Evolutionary conservation across 441 rosid species (phyloP).

Genomic region (Croton laevigatus): DNA sequence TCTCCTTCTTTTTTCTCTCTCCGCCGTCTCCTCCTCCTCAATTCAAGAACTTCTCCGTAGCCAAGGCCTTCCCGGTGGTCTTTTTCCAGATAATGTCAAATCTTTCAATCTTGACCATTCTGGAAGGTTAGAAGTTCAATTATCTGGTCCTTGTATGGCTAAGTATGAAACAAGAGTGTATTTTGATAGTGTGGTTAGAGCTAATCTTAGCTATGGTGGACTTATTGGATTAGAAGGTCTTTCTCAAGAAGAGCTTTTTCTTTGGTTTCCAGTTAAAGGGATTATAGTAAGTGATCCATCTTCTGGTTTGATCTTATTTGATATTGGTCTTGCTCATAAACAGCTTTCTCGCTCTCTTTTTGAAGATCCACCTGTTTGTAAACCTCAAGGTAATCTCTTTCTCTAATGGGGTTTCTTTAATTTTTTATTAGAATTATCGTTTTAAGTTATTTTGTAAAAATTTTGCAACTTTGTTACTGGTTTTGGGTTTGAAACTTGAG

Average conservation of each 20-base stretch:
- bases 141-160: slow-evolving; percentile 74
- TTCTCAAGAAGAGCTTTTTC: slow-evolving; percentile 77
- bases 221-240: slow-evolving; percentile 83
- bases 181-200: slow-evolving; percentile 72
- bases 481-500: too few species aligned
- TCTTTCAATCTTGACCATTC: slow-evolving; percentile 47
- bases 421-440: background rate
- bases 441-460: too few species aligned
- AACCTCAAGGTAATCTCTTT: slow-evolving; percentile 41
- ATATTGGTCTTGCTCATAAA: slow-evolving; percentile 84
- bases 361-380: slow-evolving; percentile 88
- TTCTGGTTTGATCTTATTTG: slow-evolving; percentile 79
- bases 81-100: slow-evolving; percentile 68
- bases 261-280: slow-evolving; percentile 87
- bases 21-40: slow-evolving; percentile 30
- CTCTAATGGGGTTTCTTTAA: background rate
- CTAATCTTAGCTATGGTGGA: slow-evolving; percentile 83
- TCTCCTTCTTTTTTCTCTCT: slow-evolving; percentile 26
- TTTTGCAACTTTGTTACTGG: too few species aligned
- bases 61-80: slow-evolving; percentile 82
- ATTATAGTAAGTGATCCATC: slow-evolving; percentile 70
- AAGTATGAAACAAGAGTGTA: slow-evolving; percentile 68
- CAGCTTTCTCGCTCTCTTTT: slow-evolving; percentile 82
- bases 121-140: slow-evolving; percentile 59
- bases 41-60: slow-evolving; percentile 59